A percentile compares a stretch with the other conserved stretches of the same genome.
Conservation (phyloP, 371 early-diverging fungal genomes). For the Vairimorpha apis region DNA sequence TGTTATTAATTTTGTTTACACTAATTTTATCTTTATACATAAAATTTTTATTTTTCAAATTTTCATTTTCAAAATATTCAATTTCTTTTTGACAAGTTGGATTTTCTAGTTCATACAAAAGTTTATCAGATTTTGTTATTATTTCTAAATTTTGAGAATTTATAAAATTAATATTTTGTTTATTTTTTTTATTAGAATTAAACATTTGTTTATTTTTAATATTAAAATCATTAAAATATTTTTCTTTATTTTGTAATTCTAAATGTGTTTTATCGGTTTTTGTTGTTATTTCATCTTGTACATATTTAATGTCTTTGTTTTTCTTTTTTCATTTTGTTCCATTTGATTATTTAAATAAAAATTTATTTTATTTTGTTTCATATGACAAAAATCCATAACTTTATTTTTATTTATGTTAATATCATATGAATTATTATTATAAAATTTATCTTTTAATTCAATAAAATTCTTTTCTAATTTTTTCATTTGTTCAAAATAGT, state of each 20-base stretch:
- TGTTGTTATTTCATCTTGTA: no score
- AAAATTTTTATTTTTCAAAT: slow-evolving; percentile 45
- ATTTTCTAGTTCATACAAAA: not conserved
- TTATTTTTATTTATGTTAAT: not conserved
- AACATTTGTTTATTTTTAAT: no score
- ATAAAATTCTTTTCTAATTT: no score
- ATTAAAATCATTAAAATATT: no score
- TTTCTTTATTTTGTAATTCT: no score
- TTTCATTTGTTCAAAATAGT: slow-evolving; percentile 3
- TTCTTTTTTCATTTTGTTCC: not conserved
- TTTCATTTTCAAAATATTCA: slow-evolving; percentile 24
- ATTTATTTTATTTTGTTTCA: not conserved
- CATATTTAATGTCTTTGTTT: no score
- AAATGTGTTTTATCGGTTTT: no score
- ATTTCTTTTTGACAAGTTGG: not conserved
- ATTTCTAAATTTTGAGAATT: not conserved
- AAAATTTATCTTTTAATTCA: no score
- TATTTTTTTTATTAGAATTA: no score
- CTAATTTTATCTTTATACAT: slow-evolving; percentile 25
- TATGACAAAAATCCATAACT: not conserved
- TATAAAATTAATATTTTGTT: no score
- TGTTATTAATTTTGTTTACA: slow-evolving; percentile 17
- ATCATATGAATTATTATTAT: no score
- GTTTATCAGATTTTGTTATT: not conserved
- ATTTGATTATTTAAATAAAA: not conserved